Conservation (phyloP, 139 green algal genomes). For the Chlamydomonas incerta region DNA sequence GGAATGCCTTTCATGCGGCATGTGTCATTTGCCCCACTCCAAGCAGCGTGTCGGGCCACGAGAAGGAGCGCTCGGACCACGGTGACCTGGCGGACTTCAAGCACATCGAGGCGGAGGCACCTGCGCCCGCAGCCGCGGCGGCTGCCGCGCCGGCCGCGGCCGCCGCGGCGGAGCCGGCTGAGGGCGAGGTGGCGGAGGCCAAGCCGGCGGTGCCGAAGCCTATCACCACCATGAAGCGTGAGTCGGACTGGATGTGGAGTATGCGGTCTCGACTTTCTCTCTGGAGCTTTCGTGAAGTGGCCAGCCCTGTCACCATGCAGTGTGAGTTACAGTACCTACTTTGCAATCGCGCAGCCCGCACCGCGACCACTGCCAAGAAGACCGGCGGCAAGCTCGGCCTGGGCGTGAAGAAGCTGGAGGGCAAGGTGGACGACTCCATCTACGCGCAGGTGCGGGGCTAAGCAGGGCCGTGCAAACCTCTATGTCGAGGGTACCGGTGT, state of each 20-base stretch:
- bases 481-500: no score
- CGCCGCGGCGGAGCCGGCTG: no score
- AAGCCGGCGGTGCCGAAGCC: conserved; percentile 26
- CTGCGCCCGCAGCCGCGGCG: neutral
- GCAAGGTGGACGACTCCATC: conserved; percentile 83
- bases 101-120: conserved; percentile 11
- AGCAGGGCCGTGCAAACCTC: no score
- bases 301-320: neutral
- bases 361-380: conserved; percentile 50
- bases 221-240: conserved; percentile 10
- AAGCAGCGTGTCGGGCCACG: neutral
- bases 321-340: no score
- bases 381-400: conserved; percentile 73
- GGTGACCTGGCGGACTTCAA: conserved; percentile 38
- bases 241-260: no score
- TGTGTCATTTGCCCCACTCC: no score
- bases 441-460: conserved; percentile 85
- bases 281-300: no score
- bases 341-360: neutral
- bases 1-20: no score
- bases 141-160: neutral
- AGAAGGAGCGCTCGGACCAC: neutral
- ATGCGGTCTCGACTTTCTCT: no score
- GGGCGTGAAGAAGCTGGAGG: conserved; percentile 87
- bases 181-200: neutral